Conservation (phyloP, 495 filamentous ascomycete species). For the Tuber calosporum region DNA sequence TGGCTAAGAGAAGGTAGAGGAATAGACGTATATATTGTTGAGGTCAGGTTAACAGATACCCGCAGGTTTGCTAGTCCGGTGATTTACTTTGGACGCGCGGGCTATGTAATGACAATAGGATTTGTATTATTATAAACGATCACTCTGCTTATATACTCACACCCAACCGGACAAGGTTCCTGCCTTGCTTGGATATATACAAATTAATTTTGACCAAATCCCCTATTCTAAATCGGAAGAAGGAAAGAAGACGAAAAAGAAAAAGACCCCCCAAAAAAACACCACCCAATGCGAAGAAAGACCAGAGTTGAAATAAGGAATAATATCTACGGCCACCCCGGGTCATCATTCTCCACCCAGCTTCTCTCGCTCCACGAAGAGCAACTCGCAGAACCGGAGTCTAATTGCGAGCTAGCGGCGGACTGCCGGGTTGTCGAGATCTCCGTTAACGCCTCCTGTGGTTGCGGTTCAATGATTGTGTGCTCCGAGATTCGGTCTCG, state of each 20-base stretch:
- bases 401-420: neutral
- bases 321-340: slow-evolving; percentile 25
- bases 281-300: neutral
- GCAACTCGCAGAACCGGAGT: slow-evolving; percentile 22
- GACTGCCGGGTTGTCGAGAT: slow-evolving; percentile 17
- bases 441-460: slow-evolving; percentile 14
- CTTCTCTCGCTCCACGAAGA: slow-evolving; percentile 32
- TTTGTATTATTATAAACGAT: too few relatives aligned
- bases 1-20: too few relatives aligned
- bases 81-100: too few relatives aligned
- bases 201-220: neutral
- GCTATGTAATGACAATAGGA: too few relatives aligned
- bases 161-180: neutral
- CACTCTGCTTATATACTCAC: neutral
- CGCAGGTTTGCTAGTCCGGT: too few relatives aligned
- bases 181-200: slow-evolving; percentile 4
- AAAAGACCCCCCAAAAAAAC: slow-evolving; percentile 10
- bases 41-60: too few relatives aligned
- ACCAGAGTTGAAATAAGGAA: neutral
- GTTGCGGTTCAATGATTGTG: slow-evolving; percentile 28
- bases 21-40: too few relatives aligned
- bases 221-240: neutral
- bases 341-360: slow-evolving; percentile 25
- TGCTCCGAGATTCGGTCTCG: slow-evolving; percentile 24
- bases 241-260: neutral